Conservation (phyloP, 2,329 filamentous ascomycete genomes). For the Sphaerulina vaccinii region DNA sequence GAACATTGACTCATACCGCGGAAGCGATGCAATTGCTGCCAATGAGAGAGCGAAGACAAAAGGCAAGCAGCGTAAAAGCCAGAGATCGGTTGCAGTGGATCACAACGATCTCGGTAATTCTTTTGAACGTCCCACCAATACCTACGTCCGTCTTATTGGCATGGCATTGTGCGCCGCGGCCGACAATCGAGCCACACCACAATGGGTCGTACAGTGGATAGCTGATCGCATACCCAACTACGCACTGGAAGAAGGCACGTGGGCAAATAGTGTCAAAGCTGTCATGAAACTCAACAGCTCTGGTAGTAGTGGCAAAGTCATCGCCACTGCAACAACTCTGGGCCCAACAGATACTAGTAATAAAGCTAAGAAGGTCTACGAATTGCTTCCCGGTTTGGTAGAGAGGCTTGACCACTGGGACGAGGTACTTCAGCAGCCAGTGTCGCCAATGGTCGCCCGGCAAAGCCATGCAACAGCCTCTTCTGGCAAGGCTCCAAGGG, state of each 20-base stretch:
- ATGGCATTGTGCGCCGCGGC: slow-evolving; percentile 34
- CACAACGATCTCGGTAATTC: slow-evolving; percentile 27
- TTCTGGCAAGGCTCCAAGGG: neutral
- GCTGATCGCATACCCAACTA: slow-evolving; percentile 31
- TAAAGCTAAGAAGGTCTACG: slow-evolving; percentile 17
- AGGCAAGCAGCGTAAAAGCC: neutral
- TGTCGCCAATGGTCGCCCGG: neutral
- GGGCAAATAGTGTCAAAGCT: slow-evolving; percentile 20
- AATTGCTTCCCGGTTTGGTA: slow-evolving; percentile 24
- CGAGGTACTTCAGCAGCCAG: slow-evolving; percentile 23
- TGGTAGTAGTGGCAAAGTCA: slow-evolving; percentile 9
- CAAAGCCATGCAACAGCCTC: neutral
- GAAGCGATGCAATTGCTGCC: neutral
- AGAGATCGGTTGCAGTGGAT: neutral
- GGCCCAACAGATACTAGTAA: neutral
- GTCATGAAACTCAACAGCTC: slow-evolving; percentile 19
- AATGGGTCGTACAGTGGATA: slow-evolving; percentile 32
- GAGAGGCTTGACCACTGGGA: slow-evolving; percentile 30
- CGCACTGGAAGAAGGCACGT: slow-evolving; percentile 16
- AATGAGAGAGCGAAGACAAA: neutral
- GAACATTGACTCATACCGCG: neutral
- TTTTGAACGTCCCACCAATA: slow-evolving; percentile 22
- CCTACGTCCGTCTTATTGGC: slow-evolving; percentile 28
- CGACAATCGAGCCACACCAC: slow-evolving; percentile 23
- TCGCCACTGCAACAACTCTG: neutral